Conservation (phyloP, 1,139 yeast genomes). For the Suzukiozyma palmioleophila region DNA sequence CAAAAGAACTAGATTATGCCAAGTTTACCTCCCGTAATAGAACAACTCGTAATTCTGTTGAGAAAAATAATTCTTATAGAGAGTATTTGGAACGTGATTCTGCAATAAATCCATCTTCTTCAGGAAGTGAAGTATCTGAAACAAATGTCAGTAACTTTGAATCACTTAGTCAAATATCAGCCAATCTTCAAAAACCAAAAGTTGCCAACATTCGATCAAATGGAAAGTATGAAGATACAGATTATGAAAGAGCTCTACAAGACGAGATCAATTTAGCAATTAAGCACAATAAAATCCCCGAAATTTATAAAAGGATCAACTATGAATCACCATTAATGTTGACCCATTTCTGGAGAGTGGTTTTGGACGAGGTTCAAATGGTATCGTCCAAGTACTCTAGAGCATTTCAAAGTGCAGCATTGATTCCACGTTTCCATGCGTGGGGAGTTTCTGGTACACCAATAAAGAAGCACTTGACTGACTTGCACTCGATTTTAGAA, state of each 20-base stretch:
- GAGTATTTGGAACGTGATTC: constrained; percentile 1
- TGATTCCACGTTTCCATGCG: constrained; percentile 79
- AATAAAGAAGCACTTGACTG: constrained; percentile 59
- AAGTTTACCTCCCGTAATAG: constrained; percentile 59
- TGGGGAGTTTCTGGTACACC: constrained; percentile 99
- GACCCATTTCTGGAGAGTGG: constrained; percentile 85
- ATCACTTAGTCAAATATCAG: constrained; percentile 27
- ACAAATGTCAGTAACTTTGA: constrained; percentile 19
- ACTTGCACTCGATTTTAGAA: constrained; percentile 64
- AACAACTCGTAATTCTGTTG: constrained; percentile 39
- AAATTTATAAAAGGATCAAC: constrained; percentile 31
- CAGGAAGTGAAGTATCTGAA: background rate
- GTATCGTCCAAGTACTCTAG: constrained; percentile 69
- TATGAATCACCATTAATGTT: constrained; percentile 80
- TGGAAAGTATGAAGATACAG: constrained; percentile 24
- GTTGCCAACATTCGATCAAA: constrained; percentile 23
- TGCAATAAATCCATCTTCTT: background rate
- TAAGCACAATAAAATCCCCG: constrained; percentile 25
- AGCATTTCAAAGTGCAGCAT: constrained; percentile 74
- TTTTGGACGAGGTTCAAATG: constrained; percentile 94
- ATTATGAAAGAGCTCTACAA: constrained; percentile 33
- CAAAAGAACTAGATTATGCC: constrained; percentile 80
- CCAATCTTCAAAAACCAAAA: constrained; percentile 23
- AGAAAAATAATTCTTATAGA: constrained; percentile 10
- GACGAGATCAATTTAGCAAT: constrained; percentile 34